A percentile compares a stretch with the other conserved stretches of the same genome.
Evolutionary conservation across 2,329 filamentous ascomycete genomes (phyloP).

Genomic region (Alternaria sp.): DNA sequence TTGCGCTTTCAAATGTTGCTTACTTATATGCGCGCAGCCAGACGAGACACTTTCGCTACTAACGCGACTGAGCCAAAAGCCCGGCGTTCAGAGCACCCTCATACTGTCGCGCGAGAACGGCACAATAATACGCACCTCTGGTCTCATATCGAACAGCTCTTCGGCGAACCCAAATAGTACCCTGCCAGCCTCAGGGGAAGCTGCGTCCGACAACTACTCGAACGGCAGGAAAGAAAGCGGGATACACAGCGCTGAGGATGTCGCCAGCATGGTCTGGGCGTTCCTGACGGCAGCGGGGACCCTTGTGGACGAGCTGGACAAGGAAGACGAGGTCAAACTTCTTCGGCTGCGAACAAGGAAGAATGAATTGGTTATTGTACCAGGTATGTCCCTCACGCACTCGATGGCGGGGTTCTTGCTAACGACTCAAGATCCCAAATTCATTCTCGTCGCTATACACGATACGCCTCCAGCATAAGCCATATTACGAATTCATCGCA

Average conservation of each 20-base stretch:
- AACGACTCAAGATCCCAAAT: conserved; percentile 66
- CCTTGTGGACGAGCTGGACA: conserved; percentile 75
- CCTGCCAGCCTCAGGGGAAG: conserved; percentile 43
- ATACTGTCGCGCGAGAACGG: conserved; percentile 75
- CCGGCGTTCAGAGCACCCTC: conserved; percentile 78
- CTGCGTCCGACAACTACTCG: conserved; percentile 35
- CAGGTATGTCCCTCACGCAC: conserved; percentile 51
- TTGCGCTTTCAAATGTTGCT: background rate
- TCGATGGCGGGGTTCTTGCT: conserved; percentile 9
- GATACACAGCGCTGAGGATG: conserved; percentile 71
- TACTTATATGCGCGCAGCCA: conserved; percentile 31
- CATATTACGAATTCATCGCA: background rate
- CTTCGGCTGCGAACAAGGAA: conserved; percentile 81
- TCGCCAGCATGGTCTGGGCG: conserved; percentile 77
- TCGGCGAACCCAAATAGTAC: conserved; percentile 54
- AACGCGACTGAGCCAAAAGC: conserved; percentile 74
- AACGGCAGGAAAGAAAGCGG: conserved; percentile 50
- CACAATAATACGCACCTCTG: conserved; percentile 76
- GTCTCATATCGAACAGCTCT: conserved; percentile 67
- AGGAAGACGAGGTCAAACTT: conserved; percentile 79
- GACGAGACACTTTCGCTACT: conserved; percentile 70
- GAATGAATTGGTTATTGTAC: conserved; percentile 83
- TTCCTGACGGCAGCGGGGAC: conserved; percentile 73
- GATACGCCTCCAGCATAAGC: conserved; percentile 73
- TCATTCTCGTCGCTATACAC: conserved; percentile 79